Evolutionary conservation across 805 yeast genomes (phyloP).

Genomic region (Candida berthetii): DNA sequence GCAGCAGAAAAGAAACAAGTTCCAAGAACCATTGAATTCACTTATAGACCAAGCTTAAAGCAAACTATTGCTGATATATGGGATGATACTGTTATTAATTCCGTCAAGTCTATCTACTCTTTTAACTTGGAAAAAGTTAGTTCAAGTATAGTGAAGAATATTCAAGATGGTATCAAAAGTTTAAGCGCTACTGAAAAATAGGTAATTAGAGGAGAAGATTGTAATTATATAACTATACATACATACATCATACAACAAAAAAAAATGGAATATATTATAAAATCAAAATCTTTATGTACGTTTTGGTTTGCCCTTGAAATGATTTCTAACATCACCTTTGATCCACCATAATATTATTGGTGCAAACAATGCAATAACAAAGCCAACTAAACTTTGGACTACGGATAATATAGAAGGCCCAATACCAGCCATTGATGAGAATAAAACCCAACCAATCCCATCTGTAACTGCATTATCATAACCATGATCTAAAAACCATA

Average conservation of each 20-base stretch:
- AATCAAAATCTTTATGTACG: too few species aligned
- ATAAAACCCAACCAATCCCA: constrained; percentile 75
- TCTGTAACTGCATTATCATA: constrained; percentile 77
- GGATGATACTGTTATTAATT: constrained; percentile 65
- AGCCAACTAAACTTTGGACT: constrained; percentile 41
- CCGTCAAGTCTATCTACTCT: constrained; percentile 58
- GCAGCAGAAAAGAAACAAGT: constrained; percentile 36
- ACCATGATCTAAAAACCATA: constrained; percentile 54
- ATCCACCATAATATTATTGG: constrained; percentile 54
- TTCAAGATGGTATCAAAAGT: constrained; percentile 2
- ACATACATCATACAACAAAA: neutral
- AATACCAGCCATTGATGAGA: constrained; percentile 59
- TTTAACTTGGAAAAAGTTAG: constrained; percentile 38
- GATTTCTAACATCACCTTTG: constrained; percentile 38
- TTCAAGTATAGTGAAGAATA: constrained; percentile 4
- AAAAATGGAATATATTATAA: too few species aligned
- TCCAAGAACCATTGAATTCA: constrained; percentile 35
- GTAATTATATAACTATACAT: neutral
- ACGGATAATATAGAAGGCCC: constrained; percentile 59
- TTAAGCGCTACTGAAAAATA: neutral
- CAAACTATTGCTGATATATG: constrained; percentile 75
- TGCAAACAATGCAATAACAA: constrained; percentile 44
- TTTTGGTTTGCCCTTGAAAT: neutral
- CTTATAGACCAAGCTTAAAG: constrained; percentile 38
- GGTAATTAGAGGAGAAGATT: too few species aligned